Percentiles rank a stretch among this genome's conserved stretches.
Conservation (phyloP, 208 protist genomes). For the Trypanosoma mega region DNA sequence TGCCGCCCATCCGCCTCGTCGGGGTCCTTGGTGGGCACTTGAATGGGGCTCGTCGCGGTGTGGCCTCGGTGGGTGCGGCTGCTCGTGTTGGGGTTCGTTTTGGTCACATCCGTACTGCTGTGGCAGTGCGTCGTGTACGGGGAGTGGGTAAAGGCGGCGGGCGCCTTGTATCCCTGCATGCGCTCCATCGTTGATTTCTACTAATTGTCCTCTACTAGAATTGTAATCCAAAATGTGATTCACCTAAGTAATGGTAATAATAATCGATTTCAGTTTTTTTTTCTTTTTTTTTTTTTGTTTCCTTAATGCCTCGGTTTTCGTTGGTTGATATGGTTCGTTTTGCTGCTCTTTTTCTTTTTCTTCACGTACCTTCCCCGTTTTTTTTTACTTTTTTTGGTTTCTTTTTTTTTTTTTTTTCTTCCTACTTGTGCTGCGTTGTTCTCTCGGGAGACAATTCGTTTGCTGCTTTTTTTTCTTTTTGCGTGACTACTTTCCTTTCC, state of each 20-base stretch:
- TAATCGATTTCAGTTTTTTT: background rate
- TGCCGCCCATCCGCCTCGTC: conserved; percentile 1
- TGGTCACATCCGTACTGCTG: background rate
- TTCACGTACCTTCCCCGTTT: background rate
- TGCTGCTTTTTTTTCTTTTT: conserved; percentile 1
- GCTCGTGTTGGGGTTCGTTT: too few relatives aligned
- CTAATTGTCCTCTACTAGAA: conserved; percentile 26
- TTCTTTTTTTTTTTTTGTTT: background rate
- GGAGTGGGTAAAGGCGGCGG: conserved; percentile 9
- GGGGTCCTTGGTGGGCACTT: background rate
- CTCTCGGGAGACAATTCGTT: background rate
- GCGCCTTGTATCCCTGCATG: conserved; percentile 17
- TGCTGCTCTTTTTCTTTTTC: background rate
- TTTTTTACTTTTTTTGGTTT: conserved; percentile 9
- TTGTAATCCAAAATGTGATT: too few relatives aligned
- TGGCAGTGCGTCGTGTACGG: conserved; percentile 14
- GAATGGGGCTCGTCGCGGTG: conserved; percentile 7
- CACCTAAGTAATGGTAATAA: too few relatives aligned
- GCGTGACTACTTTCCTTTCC: background rate
- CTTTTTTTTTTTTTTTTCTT: background rate
- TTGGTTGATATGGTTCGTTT: background rate
- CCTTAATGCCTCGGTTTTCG: background rate
- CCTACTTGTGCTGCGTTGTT: background rate
- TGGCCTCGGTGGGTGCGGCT: conserved; percentile 1
- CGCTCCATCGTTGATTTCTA: conserved; percentile 19